Evolutionary conservation across 495 filamentous ascomycete species (phyloP).

Genomic region (Lasiosphaeriaceae sp.): DNA sequence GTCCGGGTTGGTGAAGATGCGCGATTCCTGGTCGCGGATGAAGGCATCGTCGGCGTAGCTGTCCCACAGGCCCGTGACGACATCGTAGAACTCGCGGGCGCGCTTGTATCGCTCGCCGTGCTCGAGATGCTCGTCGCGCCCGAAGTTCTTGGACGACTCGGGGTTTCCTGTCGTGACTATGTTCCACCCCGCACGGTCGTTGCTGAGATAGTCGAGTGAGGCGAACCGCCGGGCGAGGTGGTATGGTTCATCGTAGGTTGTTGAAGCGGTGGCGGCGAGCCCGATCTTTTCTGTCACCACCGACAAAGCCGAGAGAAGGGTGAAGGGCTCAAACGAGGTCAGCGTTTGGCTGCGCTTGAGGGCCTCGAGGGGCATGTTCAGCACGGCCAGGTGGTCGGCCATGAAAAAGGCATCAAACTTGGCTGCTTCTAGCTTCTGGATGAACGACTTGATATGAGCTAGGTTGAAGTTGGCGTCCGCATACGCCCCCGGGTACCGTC

Average conservation of each 20-base stretch:
- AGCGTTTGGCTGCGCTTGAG: constrained; percentile 55
- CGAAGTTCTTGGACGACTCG: constrained; percentile 52
- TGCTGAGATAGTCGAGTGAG: constrained; percentile 57
- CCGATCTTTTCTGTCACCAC: constrained; percentile 48
- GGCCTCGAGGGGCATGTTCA: constrained; percentile 56
- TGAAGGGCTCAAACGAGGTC: constrained; percentile 50
- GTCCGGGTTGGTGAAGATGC: constrained; percentile 45
- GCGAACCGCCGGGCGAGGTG: constrained; percentile 55
- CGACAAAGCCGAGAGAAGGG: constrained; percentile 47
- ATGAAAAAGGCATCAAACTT: constrained; percentile 64
- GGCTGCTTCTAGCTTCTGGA: constrained; percentile 52
- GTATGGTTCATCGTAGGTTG: constrained; percentile 54
- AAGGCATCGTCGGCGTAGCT: constrained; percentile 55
- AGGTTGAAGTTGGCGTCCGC: constrained; percentile 60
- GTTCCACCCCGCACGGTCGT: constrained; percentile 60
- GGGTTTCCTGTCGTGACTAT: constrained; percentile 60
- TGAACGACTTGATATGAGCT: constrained; percentile 48
- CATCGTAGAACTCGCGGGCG: constrained; percentile 57
- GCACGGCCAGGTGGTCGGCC: constrained; percentile 55
- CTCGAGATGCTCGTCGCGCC: constrained; percentile 48
- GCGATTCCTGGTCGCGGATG: constrained; percentile 42
- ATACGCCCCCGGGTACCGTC: constrained; percentile 54
- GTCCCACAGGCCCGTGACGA: constrained; percentile 55
- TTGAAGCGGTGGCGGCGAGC: constrained; percentile 51
- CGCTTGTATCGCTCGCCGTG: constrained; percentile 57